Conservation (phyloP, 1,284 basidiomycete species). For the Ganoderma multipileum region DNA sequence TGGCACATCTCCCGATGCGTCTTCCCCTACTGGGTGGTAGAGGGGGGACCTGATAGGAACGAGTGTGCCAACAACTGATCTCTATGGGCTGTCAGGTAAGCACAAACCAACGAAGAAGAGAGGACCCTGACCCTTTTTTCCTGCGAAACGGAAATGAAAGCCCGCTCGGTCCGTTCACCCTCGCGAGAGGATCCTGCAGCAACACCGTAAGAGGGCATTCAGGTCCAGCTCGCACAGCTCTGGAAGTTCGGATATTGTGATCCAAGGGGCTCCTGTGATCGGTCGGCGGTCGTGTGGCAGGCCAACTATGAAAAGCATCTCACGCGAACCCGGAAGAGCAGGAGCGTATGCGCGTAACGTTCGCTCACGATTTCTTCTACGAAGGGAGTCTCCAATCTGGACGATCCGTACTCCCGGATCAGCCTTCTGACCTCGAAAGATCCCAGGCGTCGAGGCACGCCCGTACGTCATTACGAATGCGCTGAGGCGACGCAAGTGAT, state of each 20-base stretch:
- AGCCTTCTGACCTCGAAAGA: background rate
- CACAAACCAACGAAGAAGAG: background rate
- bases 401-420: conserved; percentile 1
- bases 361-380: background rate
- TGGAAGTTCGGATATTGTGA: background rate
- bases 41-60: background rate
- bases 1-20: background rate
- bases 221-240: background rate
- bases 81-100: background rate
- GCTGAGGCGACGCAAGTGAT: background rate
- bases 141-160: background rate
- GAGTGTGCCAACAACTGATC: background rate
- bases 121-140: conserved; percentile 1
- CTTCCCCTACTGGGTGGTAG: background rate
- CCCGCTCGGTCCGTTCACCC: background rate
- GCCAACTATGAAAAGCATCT: background rate
- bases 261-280: background rate
- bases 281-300: background rate
- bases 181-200: background rate
- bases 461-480: background rate
- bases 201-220: background rate
- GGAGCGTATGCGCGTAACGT: background rate
- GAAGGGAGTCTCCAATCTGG: background rate
- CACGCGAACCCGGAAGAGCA: background rate
- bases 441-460: background rate